Evolutionary conservation across 768 basidiomycete genomes (phyloP).

Genomic region (Lactifluus hygrophoroides): DNA sequence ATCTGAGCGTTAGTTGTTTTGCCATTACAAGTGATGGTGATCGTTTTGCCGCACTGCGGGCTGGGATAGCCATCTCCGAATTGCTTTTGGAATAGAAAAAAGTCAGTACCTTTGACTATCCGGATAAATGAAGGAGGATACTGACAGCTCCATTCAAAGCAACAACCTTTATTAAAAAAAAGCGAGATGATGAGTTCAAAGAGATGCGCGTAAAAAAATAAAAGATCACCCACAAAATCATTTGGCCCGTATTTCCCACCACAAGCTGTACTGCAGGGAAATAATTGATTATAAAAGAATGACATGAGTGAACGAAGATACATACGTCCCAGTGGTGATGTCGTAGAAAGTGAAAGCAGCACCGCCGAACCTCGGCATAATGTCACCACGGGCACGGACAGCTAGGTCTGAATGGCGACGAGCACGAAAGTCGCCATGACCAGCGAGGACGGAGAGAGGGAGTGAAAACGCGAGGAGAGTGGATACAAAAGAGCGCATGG

Average conservation of each 20-base stretch:
- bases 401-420: constrained; percentile 12
- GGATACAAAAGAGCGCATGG: constrained; percentile 12
- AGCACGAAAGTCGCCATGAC: background rate
- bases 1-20: constrained; percentile 50
- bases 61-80: constrained; percentile 57
- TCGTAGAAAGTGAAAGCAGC: constrained; percentile 10
- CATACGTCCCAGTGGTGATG: constrained; percentile 13
- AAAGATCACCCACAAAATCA: constrained; percentile 4
- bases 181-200: background rate
- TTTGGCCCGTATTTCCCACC: background rate
- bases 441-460: constrained; percentile 1
- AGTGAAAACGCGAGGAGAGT: constrained; percentile 13
- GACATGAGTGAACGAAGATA: background rate
- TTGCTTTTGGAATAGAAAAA: constrained; percentile 29
- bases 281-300: background rate
- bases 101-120: background rate
- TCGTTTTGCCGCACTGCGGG: constrained; percentile 49
- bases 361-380: background rate
- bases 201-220: background rate
- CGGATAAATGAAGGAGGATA: background rate
- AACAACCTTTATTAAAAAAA: constrained; percentile 3
- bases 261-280: constrained; percentile 13
- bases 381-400: constrained; percentile 5
- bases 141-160: constrained; percentile 8
- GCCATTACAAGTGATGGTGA: constrained; percentile 55